These are phyloP conservation scores for Thraustochytrium striatum DNA, from an alignment of 352 stramenopile species.

Conservation along the genomic window DNA sequence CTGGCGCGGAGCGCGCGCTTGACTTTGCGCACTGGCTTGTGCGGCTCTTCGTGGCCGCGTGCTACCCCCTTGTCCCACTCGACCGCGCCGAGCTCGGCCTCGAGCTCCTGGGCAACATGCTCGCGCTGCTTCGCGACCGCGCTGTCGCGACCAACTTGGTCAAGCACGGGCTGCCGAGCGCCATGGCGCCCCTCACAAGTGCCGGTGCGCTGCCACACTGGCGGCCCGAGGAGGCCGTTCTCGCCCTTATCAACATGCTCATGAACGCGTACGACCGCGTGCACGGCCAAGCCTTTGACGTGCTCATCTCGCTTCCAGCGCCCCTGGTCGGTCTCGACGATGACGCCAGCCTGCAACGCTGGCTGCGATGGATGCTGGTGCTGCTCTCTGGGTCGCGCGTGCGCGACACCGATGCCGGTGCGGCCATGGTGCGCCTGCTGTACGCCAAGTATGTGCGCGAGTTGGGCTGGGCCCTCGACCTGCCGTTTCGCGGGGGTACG, in stretches of 20 bases:
- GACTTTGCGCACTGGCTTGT: neutral
- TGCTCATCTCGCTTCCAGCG: neutral
- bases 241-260: neutral
- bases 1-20: neutral
- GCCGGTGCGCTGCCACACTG: too few relatives aligned
- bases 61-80: neutral
- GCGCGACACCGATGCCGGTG: neutral
- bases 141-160: too few relatives aligned
- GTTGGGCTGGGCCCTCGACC: slow-evolving; percentile 9
- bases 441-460: slow-evolving; percentile 27
- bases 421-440: neutral
- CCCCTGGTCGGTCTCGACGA: slow-evolving; percentile 11
- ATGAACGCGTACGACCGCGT: slow-evolving; percentile 8
- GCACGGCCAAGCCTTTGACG: neutral
- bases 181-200: too few relatives aligned
- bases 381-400: neutral
- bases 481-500: neutral
- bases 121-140: neutral
- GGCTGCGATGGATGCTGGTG: neutral
- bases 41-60: neutral
- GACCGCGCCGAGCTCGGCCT: neutral
- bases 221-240: neutral
- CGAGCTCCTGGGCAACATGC: neutral
- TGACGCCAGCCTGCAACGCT: neutral
- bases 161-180: too few relatives aligned